A percentile compares a stretch with the other conserved stretches of the same genome.
Evolutionary conservation across 1,284 basidiomycete species (phyloP).

Genomic region (Earliella scabrosa): DNA sequence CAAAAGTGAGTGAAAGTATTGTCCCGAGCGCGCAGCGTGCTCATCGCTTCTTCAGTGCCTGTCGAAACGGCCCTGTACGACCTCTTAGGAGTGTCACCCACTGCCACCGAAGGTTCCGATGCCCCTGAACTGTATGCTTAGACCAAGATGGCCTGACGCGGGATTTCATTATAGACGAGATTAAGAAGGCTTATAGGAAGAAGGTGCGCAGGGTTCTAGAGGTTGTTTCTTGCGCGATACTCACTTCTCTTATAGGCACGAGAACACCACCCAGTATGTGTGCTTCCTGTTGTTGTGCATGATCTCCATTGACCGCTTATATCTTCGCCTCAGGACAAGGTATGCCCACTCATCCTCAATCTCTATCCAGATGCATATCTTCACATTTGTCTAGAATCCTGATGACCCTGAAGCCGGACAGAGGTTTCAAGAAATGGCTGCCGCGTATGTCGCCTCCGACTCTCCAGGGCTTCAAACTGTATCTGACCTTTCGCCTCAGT

Average conservation of each 20-base stretch:
- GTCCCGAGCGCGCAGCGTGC: background rate
- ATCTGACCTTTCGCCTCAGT: too few species aligned
- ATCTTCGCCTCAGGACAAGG: conserved; percentile 61
- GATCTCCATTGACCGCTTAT: background rate
- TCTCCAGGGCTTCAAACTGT: too few species aligned
- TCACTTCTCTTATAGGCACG: conserved; percentile 65
- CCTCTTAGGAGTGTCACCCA: conserved; percentile 70
- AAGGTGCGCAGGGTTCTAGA: conserved; percentile 59
- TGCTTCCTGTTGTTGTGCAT: background rate
- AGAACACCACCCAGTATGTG: conserved; percentile 86
- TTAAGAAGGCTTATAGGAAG: conserved; percentile 92
- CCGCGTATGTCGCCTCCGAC: conserved; percentile 64
- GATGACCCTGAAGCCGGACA: conserved; percentile 78
- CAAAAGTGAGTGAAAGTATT: background rate
- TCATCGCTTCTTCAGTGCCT: conserved; percentile 54
- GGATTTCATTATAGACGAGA: conserved; percentile 62
- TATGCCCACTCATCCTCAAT: conserved; percentile 28
- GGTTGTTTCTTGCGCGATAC: conserved; percentile 10
- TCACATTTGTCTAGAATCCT: conserved; percentile 65
- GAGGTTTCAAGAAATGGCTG: conserved; percentile 88
- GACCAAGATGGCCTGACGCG: conserved; percentile 11
- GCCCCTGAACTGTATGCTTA: background rate
- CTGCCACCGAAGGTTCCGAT: conserved; percentile 69
- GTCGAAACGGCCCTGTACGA: conserved; percentile 82
- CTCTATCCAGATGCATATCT: background rate